Evolutionary conservation across 768 basidiomycete species (phyloP).

Genomic region (Lyophyllum decastes): DNA sequence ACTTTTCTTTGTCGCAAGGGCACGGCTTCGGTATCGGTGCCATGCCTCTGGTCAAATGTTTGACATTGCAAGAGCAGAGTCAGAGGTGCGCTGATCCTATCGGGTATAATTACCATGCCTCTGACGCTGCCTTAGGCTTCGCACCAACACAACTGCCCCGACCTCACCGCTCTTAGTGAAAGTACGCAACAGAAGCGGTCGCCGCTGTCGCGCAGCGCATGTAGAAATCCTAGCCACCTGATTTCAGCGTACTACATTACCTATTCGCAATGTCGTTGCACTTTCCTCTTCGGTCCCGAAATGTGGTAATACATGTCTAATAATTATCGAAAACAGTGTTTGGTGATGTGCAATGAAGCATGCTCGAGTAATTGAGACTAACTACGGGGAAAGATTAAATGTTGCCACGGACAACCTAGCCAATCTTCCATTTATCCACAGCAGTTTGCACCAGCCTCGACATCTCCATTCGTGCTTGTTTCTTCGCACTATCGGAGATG

Average conservation of each 20-base stretch:
- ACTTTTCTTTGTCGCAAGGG: constrained; percentile 78
- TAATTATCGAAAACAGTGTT: constrained; percentile 3
- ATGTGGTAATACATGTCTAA: background rate
- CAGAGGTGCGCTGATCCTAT: constrained; percentile 27
- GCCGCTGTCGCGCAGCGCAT: constrained; percentile 52
- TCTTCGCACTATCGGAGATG: constrained; percentile 81
- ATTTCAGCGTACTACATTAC: no score
- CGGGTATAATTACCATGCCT: background rate
- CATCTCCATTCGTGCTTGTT: constrained; percentile 79
- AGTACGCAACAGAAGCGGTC: constrained; percentile 61
- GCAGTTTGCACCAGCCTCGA: constrained; percentile 69
- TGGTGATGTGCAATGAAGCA: constrained; percentile 2
- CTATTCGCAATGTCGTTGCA: background rate
- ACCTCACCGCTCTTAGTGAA: constrained; percentile 51
- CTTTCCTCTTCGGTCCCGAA: background rate
- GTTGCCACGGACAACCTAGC: constrained; percentile 18
- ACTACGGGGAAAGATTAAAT: constrained; percentile 1
- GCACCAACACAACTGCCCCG: constrained; percentile 24
- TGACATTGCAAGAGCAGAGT: constrained; percentile 54
- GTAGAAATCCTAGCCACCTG: constrained; percentile 33
- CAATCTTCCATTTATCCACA: constrained; percentile 76
- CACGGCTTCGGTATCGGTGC: constrained; percentile 78
- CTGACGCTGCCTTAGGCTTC: constrained; percentile 22
- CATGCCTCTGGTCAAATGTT: constrained; percentile 54
- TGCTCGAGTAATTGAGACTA: background rate